Evolutionary conservation across 331 rosid genomes (phyloP).

Genomic region (Rosa hybrid): DNA sequence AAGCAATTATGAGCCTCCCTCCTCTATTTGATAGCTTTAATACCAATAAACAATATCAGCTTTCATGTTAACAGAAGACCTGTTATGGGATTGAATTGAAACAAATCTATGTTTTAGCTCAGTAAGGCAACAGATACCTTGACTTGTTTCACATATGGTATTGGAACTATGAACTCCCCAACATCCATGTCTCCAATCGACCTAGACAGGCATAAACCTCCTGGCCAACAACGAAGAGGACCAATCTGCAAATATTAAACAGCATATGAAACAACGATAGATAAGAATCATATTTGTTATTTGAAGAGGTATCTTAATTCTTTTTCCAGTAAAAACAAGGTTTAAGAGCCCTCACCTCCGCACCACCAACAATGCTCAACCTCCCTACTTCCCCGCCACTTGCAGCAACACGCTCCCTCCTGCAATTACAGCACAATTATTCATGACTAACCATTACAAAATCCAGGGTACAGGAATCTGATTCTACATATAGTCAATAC

Average conservation of each 20-base stretch:
- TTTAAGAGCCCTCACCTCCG: conserved; percentile 57
- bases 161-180: conserved; percentile 91
- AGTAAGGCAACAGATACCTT: conserved; percentile 52
- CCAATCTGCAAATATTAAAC: conserved; percentile 68
- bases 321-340: conserved; percentile 8
- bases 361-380: conserved; percentile 88
- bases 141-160: conserved; percentile 94
- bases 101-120: neutral
- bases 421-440: conserved; percentile 33
- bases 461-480: conserved; percentile 15
- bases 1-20: conserved; percentile 94
- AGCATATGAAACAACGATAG: conserved; percentile 19
- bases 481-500: conserved; percentile 19
- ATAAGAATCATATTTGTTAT: neutral
- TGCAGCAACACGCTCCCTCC: conserved; percentile 92
- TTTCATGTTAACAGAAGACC: conserved; percentile 14
- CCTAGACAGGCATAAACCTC: conserved; percentile 95
- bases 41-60: conserved; percentile 30
- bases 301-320: neutral
- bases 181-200: conserved; percentile 99
- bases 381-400: conserved; percentile 99
- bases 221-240: conserved; percentile 98
- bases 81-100: neutral
- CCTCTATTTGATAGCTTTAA: conserved; percentile 77
- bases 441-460: conserved; percentile 7